A percentile compares a stretch with the other conserved stretches of the same genome.
phyloP scores from a whole-genome alignment of 2,329 filamentous ascomycete genomes.

The Camptophora hylomeconis region DNA sequence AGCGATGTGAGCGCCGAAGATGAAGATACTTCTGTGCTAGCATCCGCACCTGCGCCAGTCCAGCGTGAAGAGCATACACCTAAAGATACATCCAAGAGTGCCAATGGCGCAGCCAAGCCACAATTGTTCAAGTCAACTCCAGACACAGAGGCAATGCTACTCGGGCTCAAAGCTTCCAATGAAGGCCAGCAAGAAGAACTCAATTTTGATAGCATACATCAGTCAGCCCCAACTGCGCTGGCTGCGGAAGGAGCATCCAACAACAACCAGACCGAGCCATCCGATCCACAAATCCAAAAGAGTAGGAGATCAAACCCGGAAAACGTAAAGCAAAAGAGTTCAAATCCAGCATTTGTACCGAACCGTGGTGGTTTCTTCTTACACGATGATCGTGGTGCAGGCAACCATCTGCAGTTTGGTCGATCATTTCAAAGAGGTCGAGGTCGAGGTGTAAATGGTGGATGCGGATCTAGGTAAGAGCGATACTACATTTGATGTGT shows the following conservation, averaged over 20 bases:
- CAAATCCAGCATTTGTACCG: conserved; percentile 85
- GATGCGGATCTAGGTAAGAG: neutral
- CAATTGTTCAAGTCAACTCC: conserved; percentile 17
- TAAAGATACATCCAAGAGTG: conserved; percentile 1
- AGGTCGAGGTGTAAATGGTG: conserved; percentile 38
- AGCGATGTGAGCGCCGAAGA: conserved; percentile 44
- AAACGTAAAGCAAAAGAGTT: conserved; percentile 74
- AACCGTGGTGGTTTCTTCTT: conserved; percentile 94
- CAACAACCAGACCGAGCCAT: conserved; percentile 16
- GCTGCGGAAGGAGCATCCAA: conserved; percentile 1
- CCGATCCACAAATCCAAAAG: conserved; percentile 51
- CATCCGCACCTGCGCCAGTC: conserved; percentile 1
- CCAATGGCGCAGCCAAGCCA: neutral
- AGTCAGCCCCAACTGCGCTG: neutral
- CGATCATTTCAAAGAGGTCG: conserved; percentile 55
- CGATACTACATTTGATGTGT: neutral
- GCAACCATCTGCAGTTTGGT: conserved; percentile 39
- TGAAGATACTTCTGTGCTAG: conserved; percentile 21
- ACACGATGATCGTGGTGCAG: conserved; percentile 68
- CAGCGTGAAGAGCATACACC: no score
- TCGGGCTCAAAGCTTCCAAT: conserved; percentile 39
- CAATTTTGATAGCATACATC: conserved; percentile 35
- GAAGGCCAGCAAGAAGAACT: conserved; percentile 30
- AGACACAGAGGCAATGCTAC: conserved; percentile 50
- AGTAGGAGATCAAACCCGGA: conserved; percentile 80